Percentiles rank a stretch among this genome's conserved stretches.
These are phyloP conservation scores for Leccinellum rugosiceps DNA, from an alignment of 768 basidiomycete species.

Conservation along the genomic window DNA sequence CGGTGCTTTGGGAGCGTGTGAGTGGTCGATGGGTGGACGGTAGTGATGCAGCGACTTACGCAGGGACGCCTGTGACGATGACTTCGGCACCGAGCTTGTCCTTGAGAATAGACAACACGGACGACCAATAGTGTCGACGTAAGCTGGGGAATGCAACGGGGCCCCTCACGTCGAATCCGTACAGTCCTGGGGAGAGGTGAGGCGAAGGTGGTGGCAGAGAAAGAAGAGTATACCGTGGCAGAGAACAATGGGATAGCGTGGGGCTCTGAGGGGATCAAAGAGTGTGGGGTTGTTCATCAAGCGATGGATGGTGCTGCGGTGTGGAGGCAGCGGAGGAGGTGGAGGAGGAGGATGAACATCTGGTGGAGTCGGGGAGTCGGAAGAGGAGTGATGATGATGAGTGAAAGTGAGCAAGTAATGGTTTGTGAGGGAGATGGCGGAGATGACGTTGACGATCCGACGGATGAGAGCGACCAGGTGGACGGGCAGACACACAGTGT, in stretches of 20 bases:
- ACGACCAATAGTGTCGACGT: conserved; percentile 92
- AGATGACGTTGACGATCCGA: conserved; percentile 64
- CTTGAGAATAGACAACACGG: conserved; percentile 76
- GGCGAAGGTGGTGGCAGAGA: background rate
- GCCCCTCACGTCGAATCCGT: conserved; percentile 92
- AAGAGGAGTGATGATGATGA: background rate
- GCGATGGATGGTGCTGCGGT: conserved; percentile 56
- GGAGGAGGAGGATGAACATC: conserved; percentile 15
- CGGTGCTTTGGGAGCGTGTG: conserved; percentile 57
- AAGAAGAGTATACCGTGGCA: conserved; percentile 69
- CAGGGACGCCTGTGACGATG: conserved; percentile 92
- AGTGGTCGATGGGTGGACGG: background rate
- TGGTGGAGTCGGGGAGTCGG: background rate
- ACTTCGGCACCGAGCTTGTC: conserved; percentile 87
- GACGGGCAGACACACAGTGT: conserved; percentile 45
- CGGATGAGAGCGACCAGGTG: conserved; percentile 61
- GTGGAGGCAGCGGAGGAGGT: conserved; percentile 19
- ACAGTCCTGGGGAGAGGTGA: conserved; percentile 57
- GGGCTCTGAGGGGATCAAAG: conserved; percentile 71
- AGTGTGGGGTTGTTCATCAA: conserved; percentile 76
- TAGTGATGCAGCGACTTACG: conserved; percentile 45
- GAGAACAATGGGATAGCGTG: conserved; percentile 90
- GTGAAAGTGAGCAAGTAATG: conserved; percentile 28
- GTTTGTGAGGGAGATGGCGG: conserved; percentile 65
- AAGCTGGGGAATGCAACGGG: conserved; percentile 79